Conservation (phyloP, 2,329 filamentous ascomycete genomes). For the Venturia pyrina region DNA sequence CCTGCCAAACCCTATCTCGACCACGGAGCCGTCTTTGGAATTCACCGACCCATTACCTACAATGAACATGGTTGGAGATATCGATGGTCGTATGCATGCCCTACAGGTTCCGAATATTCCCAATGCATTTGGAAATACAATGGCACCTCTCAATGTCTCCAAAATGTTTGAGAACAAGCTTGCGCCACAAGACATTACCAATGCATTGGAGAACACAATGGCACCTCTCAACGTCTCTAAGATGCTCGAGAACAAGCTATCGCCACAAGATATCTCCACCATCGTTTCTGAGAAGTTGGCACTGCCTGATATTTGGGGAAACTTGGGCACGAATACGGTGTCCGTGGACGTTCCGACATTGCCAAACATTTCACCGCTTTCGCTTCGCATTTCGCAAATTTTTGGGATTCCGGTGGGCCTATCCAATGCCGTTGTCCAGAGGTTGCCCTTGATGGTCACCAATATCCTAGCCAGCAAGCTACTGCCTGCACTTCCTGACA, state of each 20-base stretch:
- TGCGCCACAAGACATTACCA: not conserved
- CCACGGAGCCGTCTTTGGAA: not conserved
- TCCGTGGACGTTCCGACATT: not conserved
- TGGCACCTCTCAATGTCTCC: constrained; percentile 8
- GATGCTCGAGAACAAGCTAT: constrained; percentile 2
- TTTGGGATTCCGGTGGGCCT: not conserved
- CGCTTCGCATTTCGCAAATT: not conserved
- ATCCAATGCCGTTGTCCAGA: not conserved
- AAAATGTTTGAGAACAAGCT: constrained; percentile 7
- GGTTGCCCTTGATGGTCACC: not conserved
- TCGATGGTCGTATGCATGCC: not conserved
- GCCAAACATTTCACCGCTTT: not conserved
- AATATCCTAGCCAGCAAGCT: not conserved
- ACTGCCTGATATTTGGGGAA: not conserved
- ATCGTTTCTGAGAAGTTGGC: not conserved
- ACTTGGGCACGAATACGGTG: not conserved
- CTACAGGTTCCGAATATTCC: not conserved
- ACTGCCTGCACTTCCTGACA: not conserved
- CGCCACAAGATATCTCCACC: not conserved
- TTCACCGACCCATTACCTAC: not conserved
- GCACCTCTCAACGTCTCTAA: constrained; percentile 9
- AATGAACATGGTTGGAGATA: constrained; percentile 2
- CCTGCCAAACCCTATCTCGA: not conserved
- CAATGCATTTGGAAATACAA: not conserved
- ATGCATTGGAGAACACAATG: not conserved